Base-by-base conservation (phyloP, 2,329 filamentous ascomycete genomes). In the Albophoma yamanashiensis region DNA sequence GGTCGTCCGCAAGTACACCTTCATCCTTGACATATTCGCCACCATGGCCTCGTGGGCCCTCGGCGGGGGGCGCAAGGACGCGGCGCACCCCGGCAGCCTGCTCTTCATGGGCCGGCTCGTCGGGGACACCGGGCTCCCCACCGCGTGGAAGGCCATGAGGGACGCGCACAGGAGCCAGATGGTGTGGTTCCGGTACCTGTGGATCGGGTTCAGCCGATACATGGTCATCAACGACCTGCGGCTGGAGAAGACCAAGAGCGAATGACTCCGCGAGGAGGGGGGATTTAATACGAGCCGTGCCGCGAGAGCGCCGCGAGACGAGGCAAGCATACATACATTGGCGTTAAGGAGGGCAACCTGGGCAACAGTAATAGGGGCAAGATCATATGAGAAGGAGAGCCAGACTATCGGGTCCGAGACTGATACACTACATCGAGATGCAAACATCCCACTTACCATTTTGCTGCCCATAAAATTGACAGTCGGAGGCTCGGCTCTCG, bases 121-220 rank as follows among this genome's bases (percentile, higher is more conserved):
- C 64, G 79, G 87, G 64, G 82, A 68, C 2, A 75, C 75, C 56
- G 77, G 75, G n/a, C 72, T 79, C 60, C 71, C 71, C 12, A 78
- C 80, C 38, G 93, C 91, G 9, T 88, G 92, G 77, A 81, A 78
- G 59, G 92, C 94, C 39, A 99, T 99, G 94, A 92, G 89, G 1
- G 81, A 82, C 59, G 93, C 90, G 36, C 94, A 99, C 77, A 80
- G 86, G 75, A 97, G 92, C 73, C 94, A 99, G 81, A 99, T 99
- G 94, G 85, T 90, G 43, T 99, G 94, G 94, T 99, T 97, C 71
- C 85, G 94, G 9, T 97, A 92, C 83, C 91, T 92, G 3, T 99
- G 92, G 92, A 96, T 99, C 70, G 82, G 84, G 0, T 72, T 96
- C 60, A 94, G 92, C 68, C 81, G 94, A 62, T 99, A 97, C 75